phyloP scores from a whole-genome alignment of 2,329 filamentous ascomycete species.

The Cladorrhinum sp. region DNA sequence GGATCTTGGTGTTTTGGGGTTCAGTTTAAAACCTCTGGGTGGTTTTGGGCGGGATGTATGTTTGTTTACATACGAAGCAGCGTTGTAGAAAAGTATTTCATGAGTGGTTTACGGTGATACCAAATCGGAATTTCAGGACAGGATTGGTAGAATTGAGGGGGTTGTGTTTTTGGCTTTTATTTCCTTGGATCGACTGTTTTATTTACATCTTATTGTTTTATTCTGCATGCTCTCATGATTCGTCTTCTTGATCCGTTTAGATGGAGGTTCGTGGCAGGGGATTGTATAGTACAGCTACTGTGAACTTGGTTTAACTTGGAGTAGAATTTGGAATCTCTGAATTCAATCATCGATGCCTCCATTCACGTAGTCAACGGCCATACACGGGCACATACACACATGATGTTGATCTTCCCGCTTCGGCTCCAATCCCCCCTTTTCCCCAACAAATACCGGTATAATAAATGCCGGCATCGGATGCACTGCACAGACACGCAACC shows the following conservation, averaged over 20 bases:
- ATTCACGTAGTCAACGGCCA: no score
- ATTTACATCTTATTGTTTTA: background rate
- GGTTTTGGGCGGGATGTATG: background rate
- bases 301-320: no score
- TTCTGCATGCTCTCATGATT: background rate
- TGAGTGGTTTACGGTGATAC: background rate
- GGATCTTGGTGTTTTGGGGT: background rate
- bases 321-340: no score
- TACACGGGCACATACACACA: background rate
- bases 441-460: background rate
- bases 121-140: background rate
- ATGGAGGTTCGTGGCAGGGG: background rate
- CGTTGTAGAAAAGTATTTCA: conserved; percentile 3
- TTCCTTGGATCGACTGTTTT: background rate
- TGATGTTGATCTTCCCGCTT: background rate
- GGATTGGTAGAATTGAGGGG: background rate
- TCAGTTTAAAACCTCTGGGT: background rate
- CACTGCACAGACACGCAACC: background rate
- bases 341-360: no score
- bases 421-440: background rate
- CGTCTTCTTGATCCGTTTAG: background rate
- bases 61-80: background rate
- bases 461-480: background rate
- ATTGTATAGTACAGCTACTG: no score
- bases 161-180: background rate